Conservation (phyloP, 2,329 filamentous ascomycete genomes). For the Emmonsiellopsis sp. region DNA sequence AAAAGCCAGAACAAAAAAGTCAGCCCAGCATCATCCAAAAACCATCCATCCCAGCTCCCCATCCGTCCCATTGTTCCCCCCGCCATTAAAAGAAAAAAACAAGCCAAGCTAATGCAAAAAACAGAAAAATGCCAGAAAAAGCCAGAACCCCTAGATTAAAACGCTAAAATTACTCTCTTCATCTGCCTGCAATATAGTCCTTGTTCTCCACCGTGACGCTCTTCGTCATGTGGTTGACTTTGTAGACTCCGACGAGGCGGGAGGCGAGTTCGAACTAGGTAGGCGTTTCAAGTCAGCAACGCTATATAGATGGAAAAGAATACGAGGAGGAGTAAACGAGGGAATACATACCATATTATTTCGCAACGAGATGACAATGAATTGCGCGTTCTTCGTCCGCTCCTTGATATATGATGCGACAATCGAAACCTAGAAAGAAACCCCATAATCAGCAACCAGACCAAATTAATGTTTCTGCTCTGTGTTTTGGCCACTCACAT, state of each 20-base stretch:
- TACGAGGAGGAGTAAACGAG: background rate
- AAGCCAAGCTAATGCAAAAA: background rate
- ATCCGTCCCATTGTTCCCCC: too few species aligned
- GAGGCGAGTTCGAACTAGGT: conserved; percentile 80
- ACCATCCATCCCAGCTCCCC: background rate
- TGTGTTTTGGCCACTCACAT: conserved; percentile 54
- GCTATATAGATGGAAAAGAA: background rate
- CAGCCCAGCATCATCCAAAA: background rate
- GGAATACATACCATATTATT: conserved; percentile 71
- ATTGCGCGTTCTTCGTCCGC: conserved; percentile 96
- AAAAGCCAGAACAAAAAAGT: background rate
- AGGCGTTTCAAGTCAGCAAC: background rate
- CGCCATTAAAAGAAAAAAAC: background rate
- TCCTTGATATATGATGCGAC: conserved; percentile 99
- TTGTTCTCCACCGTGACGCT: conserved; percentile 81
- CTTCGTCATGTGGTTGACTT: conserved; percentile 98
- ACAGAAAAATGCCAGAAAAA: background rate
- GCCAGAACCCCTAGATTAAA: background rate
- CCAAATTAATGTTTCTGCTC: background rate
- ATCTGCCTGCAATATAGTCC: conserved; percentile 54
- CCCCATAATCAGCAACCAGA: background rate
- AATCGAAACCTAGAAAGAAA: conserved; percentile 65
- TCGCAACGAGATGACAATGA: conserved; percentile 92
- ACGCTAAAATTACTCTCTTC: background rate
- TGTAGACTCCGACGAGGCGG: conserved; percentile 92